A percentile compares a stretch with the other conserved stretches of the same genome.
phyloP scores from a whole-genome alignment of 805 yeast species.

The Limtongia smithiae region DNA sequence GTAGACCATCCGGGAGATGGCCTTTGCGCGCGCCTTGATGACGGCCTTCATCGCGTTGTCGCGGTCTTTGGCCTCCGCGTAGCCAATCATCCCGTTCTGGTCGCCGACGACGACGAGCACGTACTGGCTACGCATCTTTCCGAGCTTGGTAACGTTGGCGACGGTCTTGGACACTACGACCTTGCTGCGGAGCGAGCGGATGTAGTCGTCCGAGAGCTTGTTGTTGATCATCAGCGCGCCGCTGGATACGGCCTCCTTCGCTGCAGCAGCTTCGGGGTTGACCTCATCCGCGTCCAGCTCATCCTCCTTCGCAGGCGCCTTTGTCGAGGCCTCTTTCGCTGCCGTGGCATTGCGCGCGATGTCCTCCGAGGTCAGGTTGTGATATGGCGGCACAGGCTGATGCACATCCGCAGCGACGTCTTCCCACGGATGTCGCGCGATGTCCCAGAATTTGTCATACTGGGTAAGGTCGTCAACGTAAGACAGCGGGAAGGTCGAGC shows the following conservation, averaged over 20 bases:
- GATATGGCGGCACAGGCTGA: slow-evolving; percentile 47
- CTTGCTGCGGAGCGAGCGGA: slow-evolving; percentile 1
- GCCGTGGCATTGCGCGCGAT: slow-evolving; percentile 34
- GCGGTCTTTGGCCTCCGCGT: slow-evolving; percentile 91
- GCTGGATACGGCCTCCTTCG: not conserved
- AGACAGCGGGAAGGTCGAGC: slow-evolving; percentile 62
- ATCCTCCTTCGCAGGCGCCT: not conserved
- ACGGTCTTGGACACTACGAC: slow-evolving; percentile 54
- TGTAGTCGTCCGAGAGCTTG: slow-evolving; percentile 9
- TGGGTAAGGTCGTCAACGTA: slow-evolving; percentile 66
- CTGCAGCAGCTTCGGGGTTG: not conserved
- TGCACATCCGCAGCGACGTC: slow-evolving; percentile 48
- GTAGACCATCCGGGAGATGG: slow-evolving; percentile 75
- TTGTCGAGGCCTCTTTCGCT: not conserved
- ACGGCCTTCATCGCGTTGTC: slow-evolving; percentile 71
- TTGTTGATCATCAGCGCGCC: not conserved
- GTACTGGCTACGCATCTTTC: slow-evolving; percentile 79
- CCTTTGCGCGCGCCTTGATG: slow-evolving; percentile 86
- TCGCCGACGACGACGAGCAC: slow-evolving; percentile 90
- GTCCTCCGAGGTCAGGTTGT: no score
- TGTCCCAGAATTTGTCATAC: slow-evolving; percentile 75
- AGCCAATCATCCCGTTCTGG: slow-evolving; percentile 86
- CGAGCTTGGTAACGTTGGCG: slow-evolving; percentile 86
- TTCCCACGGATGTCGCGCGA: slow-evolving; percentile 46
- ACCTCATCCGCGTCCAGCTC: not conserved